Conservation (phyloP, 2,329 filamentous ascomycete genomes). For the Drechslerella stenobrocha region DNA sequence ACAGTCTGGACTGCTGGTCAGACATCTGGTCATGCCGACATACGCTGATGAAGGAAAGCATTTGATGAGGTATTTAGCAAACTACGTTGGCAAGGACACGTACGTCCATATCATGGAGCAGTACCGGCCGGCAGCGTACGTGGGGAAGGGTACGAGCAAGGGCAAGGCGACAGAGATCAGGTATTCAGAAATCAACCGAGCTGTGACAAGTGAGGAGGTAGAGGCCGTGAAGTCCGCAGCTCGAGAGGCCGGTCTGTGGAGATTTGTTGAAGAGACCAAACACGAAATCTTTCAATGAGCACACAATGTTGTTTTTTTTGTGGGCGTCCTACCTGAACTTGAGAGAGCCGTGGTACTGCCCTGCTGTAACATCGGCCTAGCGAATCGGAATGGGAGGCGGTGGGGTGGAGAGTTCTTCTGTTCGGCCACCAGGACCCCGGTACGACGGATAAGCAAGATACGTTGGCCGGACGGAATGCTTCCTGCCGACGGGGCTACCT, state of each 20-base stretch:
- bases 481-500: constrained; percentile 46
- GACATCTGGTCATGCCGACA: constrained; percentile 84
- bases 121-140: constrained; percentile 77
- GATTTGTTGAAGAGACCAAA: constrained; percentile 70
- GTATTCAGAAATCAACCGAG: constrained; percentile 78
- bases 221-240: constrained; percentile 69
- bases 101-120: constrained; percentile 91
- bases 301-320: background rate
- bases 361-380: constrained; percentile 34
- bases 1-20: constrained; percentile 72
- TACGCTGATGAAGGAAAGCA: constrained; percentile 71
- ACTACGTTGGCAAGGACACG: constrained; percentile 71
- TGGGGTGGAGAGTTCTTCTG: constrained; percentile 1
- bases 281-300: constrained; percentile 61
- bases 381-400: constrained; percentile 25
- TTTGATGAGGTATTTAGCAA: constrained; percentile 76
- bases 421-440: background rate
- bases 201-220: constrained; percentile 68
- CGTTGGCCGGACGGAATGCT: constrained; percentile 38
- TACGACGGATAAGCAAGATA: background rate
- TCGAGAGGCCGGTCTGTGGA: constrained; percentile 72
- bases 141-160: constrained; percentile 70
- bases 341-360: constrained; percentile 1
- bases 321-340: background rate
- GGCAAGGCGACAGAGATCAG: constrained; percentile 59